Evolutionary conservation across 257 asterid species (phyloP).

Genomic region (Scutellaria minor): DNA sequence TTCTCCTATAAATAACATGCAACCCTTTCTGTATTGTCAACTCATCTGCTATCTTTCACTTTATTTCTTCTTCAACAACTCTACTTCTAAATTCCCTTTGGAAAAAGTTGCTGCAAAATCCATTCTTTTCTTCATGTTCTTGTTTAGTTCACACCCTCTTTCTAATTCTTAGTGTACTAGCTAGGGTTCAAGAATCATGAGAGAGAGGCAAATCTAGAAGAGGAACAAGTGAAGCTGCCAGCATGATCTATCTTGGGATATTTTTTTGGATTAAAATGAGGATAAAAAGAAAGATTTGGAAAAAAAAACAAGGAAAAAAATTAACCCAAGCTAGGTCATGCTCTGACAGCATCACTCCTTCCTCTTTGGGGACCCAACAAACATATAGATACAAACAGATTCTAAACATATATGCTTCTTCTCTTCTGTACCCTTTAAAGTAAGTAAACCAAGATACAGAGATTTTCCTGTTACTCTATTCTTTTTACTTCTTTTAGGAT

Average conservation of each 20-base stretch:
- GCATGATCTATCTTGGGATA: slow-evolving; percentile 87
- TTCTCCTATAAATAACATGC: slow-evolving; percentile 43
- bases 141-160: no score
- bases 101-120: no score
- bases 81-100: no score
- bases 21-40: background rate
- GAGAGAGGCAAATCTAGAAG: slow-evolving; percentile 7
- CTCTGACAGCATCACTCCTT: slow-evolving; percentile 98
- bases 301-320: background rate
- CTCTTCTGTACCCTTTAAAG: background rate
- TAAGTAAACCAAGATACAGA: slow-evolving; percentile 4
- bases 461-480: no score
- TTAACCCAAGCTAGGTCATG: slow-evolving; percentile 84
- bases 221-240: slow-evolving; percentile 97
- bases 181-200: background rate
- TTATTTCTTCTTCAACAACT: no score
- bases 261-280: background rate
- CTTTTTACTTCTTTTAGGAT: no score
- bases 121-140: background rate
- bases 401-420: background rate
- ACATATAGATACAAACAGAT: background rate
- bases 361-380: slow-evolving; percentile 61
- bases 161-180: background rate
- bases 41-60: no score
- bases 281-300: background rate